Conservation (phyloP, 495 filamentous ascomycete species). For the Lophiostoma macrostomum region DNA sequence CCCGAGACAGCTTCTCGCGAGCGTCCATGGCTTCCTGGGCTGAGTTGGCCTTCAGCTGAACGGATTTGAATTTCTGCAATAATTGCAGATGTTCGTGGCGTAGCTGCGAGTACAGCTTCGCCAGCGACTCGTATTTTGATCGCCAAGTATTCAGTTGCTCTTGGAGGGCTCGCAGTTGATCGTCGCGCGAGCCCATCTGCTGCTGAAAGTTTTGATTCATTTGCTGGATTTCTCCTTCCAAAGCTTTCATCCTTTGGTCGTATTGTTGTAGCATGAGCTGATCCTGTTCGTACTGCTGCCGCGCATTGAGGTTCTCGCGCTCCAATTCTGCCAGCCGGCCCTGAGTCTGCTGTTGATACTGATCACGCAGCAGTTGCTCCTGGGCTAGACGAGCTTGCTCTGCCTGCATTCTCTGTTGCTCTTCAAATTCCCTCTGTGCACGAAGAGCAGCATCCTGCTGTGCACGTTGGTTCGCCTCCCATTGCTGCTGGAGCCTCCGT, state of each 20-base stretch:
- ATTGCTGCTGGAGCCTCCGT: constrained; percentile 76
- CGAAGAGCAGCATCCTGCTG: constrained; percentile 78
- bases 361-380: constrained; percentile 81
- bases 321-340: constrained; percentile 91
- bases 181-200: constrained; percentile 84
- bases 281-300: constrained; percentile 94
- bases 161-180: constrained; percentile 86
- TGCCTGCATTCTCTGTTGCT: constrained; percentile 81
- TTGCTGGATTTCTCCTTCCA: constrained; percentile 82
- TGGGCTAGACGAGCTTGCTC: constrained; percentile 90
- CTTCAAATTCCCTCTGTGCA: constrained; percentile 88
- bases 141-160: constrained; percentile 97
- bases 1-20: constrained; percentile 90
- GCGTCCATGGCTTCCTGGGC: constrained; percentile 95
- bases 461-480: constrained; percentile 68
- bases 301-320: constrained; percentile 87
- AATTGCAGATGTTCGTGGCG: constrained; percentile 94
- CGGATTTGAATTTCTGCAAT: constrained; percentile 88
- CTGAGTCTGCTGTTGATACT: constrained; percentile 87
- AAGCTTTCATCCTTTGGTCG: constrained; percentile 84
- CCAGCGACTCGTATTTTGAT: constrained; percentile 91
- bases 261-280: constrained; percentile 97
- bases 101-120: constrained; percentile 94
- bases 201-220: constrained; percentile 79
- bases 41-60: constrained; percentile 92